phyloP scores from a whole-genome alignment of 2,329 filamentous ascomycete genomes.

The Epichloe scottii region DNA sequence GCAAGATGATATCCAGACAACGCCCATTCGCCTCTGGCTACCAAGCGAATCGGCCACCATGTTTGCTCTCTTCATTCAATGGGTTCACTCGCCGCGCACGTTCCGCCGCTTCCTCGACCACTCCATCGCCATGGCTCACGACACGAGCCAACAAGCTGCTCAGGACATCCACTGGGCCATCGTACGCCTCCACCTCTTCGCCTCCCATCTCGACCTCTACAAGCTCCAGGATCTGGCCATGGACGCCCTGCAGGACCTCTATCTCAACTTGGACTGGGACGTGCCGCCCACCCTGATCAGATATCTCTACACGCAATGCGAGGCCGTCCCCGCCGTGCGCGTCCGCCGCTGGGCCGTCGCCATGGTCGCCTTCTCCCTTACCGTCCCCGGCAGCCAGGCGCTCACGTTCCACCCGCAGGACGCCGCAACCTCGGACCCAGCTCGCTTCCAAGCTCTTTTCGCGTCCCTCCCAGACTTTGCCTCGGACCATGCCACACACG shows the following conservation, averaged over 20 bases:
- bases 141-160: slow-evolving; percentile 16
- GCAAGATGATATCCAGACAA: slow-evolving; percentile 19
- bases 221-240: slow-evolving; percentile 43
- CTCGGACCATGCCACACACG: slow-evolving; percentile 38
- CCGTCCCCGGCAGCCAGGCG: slow-evolving; percentile 17
- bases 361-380: slow-evolving; percentile 45
- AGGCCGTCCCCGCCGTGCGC: slow-evolving; percentile 34
- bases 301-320: slow-evolving; percentile 42
- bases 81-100: slow-evolving; percentile 32
- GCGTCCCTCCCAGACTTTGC: slow-evolving; percentile 31
- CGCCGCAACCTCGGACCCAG: slow-evolving; percentile 16
- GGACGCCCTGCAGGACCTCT: slow-evolving; percentile 46
- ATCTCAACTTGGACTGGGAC: slow-evolving; percentile 46
- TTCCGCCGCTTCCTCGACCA: slow-evolving; percentile 33
- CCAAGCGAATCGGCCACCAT: slow-evolving; percentile 36
- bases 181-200: slow-evolving; percentile 45
- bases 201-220: slow-evolving; percentile 35
- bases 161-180: slow-evolving; percentile 42
- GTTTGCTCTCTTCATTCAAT: slow-evolving; percentile 41
- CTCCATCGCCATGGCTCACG: slow-evolving; percentile 20
- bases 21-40: slow-evolving; percentile 25
- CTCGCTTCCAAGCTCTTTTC: slow-evolving; percentile 31
- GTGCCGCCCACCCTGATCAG: slow-evolving; percentile 37
- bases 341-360: slow-evolving; percentile 47
- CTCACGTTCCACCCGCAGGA: slow-evolving; percentile 17